A percentile compares a stretch with the other conserved stretches of the same genome.
Conservation (phyloP, 768 basidiomycete genomes). For the Epithele typhae region DNA sequence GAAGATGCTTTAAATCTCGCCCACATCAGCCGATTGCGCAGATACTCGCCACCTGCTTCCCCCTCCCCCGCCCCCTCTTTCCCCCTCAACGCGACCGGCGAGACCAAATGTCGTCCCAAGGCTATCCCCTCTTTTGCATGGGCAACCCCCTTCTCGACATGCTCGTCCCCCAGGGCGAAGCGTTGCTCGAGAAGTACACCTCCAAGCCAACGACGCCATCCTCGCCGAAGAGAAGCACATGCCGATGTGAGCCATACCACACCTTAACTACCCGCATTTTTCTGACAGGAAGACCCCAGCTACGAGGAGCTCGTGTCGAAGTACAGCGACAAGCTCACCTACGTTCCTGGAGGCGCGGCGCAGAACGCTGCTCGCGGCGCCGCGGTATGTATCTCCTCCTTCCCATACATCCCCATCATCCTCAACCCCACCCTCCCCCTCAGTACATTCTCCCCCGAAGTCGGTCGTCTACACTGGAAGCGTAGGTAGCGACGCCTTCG, state of each 20-base stretch:
- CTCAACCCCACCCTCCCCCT: not conserved
- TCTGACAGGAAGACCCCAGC: conserved; percentile 35
- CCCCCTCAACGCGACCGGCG: too few relatives aligned
- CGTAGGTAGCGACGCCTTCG: conserved; percentile 91
- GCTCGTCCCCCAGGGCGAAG: conserved; percentile 84
- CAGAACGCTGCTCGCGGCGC: conserved; percentile 97
- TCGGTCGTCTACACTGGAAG: conserved; percentile 94
- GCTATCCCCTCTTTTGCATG: conserved; percentile 77
- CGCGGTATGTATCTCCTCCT: conserved; percentile 50
- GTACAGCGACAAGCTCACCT: conserved; percentile 72
- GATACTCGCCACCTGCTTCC: too few relatives aligned
- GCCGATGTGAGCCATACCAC: conserved; percentile 70
- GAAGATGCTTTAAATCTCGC: too few relatives aligned
- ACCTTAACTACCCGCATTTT: too few relatives aligned
- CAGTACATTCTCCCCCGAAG: conserved; percentile 87
- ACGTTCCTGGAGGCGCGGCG: conserved; percentile 95
- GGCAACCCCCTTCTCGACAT: conserved; percentile 97
- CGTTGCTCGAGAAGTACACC: conserved; percentile 81
- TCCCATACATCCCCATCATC: not conserved
- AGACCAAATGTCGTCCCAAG: conserved; percentile 36
- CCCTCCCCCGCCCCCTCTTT: too few relatives aligned
- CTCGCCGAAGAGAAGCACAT: conserved; percentile 86
- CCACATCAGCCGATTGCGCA: too few relatives aligned
- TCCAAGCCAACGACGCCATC: conserved; percentile 95
- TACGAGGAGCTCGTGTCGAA: conserved; percentile 88